Percentiles rank a stretch among this genome's conserved stretches.
phyloP scores from a whole-genome alignment of 2,329 filamentous ascomycete genomes.

The Fusarium sp. region DNA sequence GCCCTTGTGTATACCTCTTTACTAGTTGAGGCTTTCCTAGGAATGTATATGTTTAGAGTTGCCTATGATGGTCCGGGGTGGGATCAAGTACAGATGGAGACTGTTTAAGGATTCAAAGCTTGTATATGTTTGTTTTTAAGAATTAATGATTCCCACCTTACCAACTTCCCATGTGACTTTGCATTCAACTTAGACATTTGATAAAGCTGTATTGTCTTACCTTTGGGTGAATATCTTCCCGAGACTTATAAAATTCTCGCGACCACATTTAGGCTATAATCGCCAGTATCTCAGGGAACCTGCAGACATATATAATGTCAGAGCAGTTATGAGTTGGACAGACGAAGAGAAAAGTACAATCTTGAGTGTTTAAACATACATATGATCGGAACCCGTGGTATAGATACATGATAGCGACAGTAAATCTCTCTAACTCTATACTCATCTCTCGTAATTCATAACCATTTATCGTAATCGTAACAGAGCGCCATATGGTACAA shows the following conservation, averaged over 20 bases:
- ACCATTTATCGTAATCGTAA: slow-evolving; percentile 5
- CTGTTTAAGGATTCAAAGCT: slow-evolving; percentile 31
- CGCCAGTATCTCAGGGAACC: too few relatives aligned
- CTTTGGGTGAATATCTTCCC: too few relatives aligned
- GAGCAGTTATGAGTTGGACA: neutral
- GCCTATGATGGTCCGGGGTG: slow-evolving; percentile 59
- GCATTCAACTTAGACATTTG: too few relatives aligned
- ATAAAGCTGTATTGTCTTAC: too few relatives aligned
- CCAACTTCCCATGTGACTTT: neutral
- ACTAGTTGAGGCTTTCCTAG: slow-evolving; percentile 33
- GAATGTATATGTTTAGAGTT: slow-evolving; percentile 56
- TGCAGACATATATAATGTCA: too few relatives aligned
- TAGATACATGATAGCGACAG: slow-evolving; percentile 20
- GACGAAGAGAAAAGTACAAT: too few relatives aligned
- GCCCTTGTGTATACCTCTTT: slow-evolving; percentile 30
- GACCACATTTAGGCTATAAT: too few relatives aligned
- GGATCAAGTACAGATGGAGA: slow-evolving; percentile 51
- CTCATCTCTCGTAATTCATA: slow-evolving; percentile 18
- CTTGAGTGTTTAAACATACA: too few relatives aligned
- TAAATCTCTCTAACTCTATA: slow-evolving; percentile 2
- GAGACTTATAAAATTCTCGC: too few relatives aligned
- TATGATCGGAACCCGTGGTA: neutral
- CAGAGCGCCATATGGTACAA: slow-evolving; percentile 1
- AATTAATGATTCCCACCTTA: neutral
- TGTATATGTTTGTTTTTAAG: slow-evolving; percentile 22